A percentile compares a stretch with the other conserved stretches of the same genome.
phyloP scores from a whole-genome alignment of 2,329 filamentous ascomycete species.

The Knufia fluminis region DNA sequence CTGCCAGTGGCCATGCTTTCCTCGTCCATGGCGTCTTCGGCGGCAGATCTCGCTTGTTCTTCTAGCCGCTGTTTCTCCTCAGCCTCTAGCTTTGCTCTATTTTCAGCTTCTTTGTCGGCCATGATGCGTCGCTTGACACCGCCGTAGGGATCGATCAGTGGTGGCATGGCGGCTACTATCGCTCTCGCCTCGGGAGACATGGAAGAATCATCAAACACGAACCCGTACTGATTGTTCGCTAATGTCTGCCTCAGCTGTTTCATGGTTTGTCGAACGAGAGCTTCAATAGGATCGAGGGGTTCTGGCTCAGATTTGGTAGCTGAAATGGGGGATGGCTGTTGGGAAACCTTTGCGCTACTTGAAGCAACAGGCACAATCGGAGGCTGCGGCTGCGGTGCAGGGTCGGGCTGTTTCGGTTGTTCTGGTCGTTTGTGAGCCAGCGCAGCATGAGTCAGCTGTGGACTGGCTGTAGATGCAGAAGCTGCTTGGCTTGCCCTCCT shows the following conservation, averaged over 20 bases:
- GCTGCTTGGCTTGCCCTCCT: constrained; percentile 65
- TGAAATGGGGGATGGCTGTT: constrained; percentile 12
- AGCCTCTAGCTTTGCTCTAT: constrained; percentile 44
- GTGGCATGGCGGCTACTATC: constrained; percentile 54
- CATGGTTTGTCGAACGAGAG: neutral
- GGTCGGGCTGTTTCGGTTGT: constrained; percentile 21
- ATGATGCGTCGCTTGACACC: constrained; percentile 72
- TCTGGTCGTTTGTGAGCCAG: constrained; percentile 29
- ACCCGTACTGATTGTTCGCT: constrained; percentile 42
- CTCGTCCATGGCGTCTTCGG: constrained; percentile 46
- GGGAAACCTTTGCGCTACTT: constrained; percentile 6
- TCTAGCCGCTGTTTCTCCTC: constrained; percentile 46
- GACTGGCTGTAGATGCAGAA: constrained; percentile 72
- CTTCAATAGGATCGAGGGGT: constrained; percentile 10
- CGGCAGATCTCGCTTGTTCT: constrained; percentile 29
- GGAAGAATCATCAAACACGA: constrained; percentile 43
- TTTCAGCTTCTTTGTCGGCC: constrained; percentile 61
- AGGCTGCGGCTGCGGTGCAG: constrained; percentile 21
- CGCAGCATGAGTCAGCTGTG: constrained; percentile 49
- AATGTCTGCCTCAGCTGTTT: constrained; percentile 24
- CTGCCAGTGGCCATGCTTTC: constrained; percentile 76
- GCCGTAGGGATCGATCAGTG: constrained; percentile 72
- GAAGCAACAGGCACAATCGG: neutral
- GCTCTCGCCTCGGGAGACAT: constrained; percentile 41
- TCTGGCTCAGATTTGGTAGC: constrained; percentile 24